Percentiles rank a stretch among this genome's conserved stretches.
Evolutionary conservation across 495 filamentous ascomycete genomes (phyloP).

Genomic region (Annulohypoxylon nitens): DNA sequence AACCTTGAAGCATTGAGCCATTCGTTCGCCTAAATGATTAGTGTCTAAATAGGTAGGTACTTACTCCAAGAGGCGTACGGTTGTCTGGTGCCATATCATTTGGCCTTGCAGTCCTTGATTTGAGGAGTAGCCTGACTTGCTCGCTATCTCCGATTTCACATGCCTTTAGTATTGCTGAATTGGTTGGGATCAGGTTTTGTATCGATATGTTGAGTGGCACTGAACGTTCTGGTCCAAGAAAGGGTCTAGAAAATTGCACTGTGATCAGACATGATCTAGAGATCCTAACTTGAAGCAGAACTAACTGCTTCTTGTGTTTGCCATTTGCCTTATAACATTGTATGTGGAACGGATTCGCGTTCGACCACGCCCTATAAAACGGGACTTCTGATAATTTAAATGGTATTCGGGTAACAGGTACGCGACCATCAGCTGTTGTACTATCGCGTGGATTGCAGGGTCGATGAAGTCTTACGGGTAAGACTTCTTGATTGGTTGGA

Average conservation of each 20-base stretch:
- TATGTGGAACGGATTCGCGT: not conserved
- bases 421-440: not conserved
- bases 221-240: not conserved
- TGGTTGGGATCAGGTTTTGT: not conserved
- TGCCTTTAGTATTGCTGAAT: not conserved
- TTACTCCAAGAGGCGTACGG: not conserved
- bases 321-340: not conserved
- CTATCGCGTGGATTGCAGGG: not conserved
- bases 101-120: not conserved
- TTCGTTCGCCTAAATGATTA: not conserved
- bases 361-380: not conserved
- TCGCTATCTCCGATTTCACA: not conserved
- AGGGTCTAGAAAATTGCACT: not conserved
- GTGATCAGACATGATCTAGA: not conserved
- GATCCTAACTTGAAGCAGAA: not conserved
- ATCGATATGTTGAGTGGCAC: not conserved
- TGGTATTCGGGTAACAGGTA: not conserved
- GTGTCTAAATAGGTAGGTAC: not conserved
- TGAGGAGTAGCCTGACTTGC: not conserved
- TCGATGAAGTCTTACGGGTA: not conserved
- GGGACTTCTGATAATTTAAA: not conserved
- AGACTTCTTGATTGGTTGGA: not conserved
- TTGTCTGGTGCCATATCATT: not conserved
- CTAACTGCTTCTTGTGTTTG: not conserved
- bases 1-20: not conserved